Conservation (phyloP, 495 filamentous ascomycete genomes). For the Neurospora sublineolata region DNA sequence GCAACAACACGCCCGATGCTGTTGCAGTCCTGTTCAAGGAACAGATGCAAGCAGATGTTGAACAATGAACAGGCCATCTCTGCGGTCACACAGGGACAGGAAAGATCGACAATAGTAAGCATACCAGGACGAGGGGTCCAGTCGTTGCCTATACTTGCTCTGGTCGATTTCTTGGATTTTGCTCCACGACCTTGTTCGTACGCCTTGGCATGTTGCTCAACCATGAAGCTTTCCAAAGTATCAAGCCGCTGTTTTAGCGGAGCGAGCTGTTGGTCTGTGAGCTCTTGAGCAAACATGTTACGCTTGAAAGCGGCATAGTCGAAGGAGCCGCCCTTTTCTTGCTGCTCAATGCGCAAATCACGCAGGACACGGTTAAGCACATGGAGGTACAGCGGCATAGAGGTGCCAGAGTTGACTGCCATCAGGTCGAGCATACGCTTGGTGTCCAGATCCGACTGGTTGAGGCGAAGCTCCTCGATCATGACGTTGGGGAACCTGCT, state of each 20-base stretch:
- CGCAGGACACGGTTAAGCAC: slow-evolving; percentile 47
- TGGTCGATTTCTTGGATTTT: not conserved
- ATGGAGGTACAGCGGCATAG: slow-evolving; percentile 52
- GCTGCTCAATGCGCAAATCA: slow-evolving; percentile 42
- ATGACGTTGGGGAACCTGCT: slow-evolving; percentile 30
- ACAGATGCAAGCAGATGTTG: slow-evolving; percentile 52
- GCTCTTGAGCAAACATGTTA: slow-evolving; percentile 20
- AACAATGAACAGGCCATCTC: slow-evolving; percentile 58
- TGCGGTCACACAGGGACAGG: slow-evolving; percentile 57
- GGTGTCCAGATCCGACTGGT: slow-evolving; percentile 48
- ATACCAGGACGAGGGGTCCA: slow-evolving; percentile 35
- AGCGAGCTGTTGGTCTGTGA: slow-evolving; percentile 34
- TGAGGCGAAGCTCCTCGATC: slow-evolving; percentile 45
- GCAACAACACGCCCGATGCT: slow-evolving; percentile 30
- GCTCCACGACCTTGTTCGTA: not conserved
- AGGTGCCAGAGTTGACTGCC: slow-evolving; percentile 41
- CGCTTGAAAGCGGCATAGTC: slow-evolving; percentile 42
- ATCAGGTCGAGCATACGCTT: slow-evolving; percentile 57
- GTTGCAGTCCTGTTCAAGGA: slow-evolving; percentile 38
- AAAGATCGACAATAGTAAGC: slow-evolving; percentile 65
- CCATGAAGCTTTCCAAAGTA: slow-evolving; percentile 48
- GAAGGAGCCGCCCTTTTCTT: slow-evolving; percentile 27
- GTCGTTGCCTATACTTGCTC: slow-evolving; percentile 14
- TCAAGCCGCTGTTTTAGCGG: slow-evolving; percentile 47
- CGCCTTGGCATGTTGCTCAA: slow-evolving; percentile 16